Evolutionary conservation across 106 monocot species (phyloP).

Genomic region (Allium cepa): DNA sequence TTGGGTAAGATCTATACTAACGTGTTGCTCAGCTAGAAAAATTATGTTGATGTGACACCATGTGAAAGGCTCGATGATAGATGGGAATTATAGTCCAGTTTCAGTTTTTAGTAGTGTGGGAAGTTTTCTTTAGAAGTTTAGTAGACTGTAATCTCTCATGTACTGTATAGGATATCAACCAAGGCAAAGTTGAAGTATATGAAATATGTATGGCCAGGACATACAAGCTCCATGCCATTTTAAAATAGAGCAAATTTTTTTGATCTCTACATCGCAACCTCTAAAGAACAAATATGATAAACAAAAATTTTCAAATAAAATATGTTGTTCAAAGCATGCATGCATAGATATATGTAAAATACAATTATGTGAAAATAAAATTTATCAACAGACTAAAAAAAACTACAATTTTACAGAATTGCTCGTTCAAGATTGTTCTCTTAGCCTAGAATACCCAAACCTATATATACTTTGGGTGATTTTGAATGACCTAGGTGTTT

Average conservation of each 20-base stretch:
- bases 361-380: too few relatives aligned
- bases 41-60: conserved; percentile 76
- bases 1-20: conserved; percentile 93
- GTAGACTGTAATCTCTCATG: conserved; percentile 93
- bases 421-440: conserved; percentile 81
- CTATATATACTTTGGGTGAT: conserved; percentile 34
- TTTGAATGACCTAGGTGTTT: conserved; percentile 53
- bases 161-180: conserved; percentile 59
- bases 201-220: too few relatives aligned
- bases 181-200: too few relatives aligned
- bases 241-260: conserved; percentile 88
- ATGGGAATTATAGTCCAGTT: conserved; percentile 70
- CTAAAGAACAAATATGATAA: conserved; percentile 53
- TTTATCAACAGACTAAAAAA: neutral
- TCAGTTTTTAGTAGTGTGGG: conserved; percentile 62
- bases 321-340: neutral
- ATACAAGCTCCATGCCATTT: too few relatives aligned
- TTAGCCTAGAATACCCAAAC: conserved; percentile 62
- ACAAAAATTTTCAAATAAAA: conserved; percentile 5
- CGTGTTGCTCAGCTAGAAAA: conserved; percentile 83
- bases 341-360: neutral
- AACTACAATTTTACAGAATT: conserved; percentile 85
- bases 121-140: conserved; percentile 79
- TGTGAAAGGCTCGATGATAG: conserved; percentile 62
- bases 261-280: conserved; percentile 92